Base-by-base conservation (phyloP, 441 rosid species). In the Oxalis stricta region DNA sequence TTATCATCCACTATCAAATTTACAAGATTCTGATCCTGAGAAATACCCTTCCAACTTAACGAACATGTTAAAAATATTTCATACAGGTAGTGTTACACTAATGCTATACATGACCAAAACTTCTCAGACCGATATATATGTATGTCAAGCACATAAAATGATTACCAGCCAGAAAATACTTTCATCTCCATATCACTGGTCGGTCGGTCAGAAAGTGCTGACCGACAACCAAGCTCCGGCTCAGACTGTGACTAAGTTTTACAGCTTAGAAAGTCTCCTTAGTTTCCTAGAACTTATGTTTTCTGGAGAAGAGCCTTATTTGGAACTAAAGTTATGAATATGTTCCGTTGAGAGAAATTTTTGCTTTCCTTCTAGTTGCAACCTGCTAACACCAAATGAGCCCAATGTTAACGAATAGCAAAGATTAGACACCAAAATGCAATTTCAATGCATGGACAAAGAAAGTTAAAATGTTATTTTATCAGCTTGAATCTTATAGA, bases 351-450 rank as follows among this genome's bases (percentile, higher is more conserved):
- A 18, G 76, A 70, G 57, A 84, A 79, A 53, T 58, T 89, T 66
- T 82, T 79, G 72, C 73, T 71, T 67, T 82, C 95, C 75, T 84
- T n/a, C n/a, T 88, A 8, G 65, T 71, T 23, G 94, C 97, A 41
- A 77, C 86, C 97, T 84, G 69, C 60, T 68, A 45, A 53, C 4
- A 44, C 32, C 14, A 15, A 46, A 32, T 6, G 7, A 19, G 33
- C n/a, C n/a, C n/a, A n/a, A n/a, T 33, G 50, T 16, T 8, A 21
- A 11, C 3, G 9, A 14, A 21, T 7, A 40, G 14, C 18, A 30
- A 38, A 16, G 2, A 5, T 18, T n/a, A n/a, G n/a, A n/a, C 18
- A 5, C 26, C 28, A 10, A 33, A 33, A 14, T 13, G 18, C 5
- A 18, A 9, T 18, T 13, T 3, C 22, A 26, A 5, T 26, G 2